Conservation (phyloP, 2,329 filamentous ascomycete species). For the Fusarium humuli region DNA sequence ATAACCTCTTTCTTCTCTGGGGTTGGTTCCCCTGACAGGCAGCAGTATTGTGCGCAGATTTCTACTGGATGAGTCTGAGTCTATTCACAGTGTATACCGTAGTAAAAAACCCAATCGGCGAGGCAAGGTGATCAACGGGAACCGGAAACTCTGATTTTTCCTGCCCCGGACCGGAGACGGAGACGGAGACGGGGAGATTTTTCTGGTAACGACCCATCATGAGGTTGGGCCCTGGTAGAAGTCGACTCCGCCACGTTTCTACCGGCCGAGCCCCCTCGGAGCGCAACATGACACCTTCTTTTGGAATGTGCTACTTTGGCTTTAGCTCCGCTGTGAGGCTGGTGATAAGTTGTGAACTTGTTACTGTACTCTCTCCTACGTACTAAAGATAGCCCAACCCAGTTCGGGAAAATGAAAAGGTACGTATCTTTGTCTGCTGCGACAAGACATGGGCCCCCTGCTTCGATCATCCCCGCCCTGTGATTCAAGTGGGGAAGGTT, state of each 20-base stretch:
- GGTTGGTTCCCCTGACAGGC: conserved; percentile 32
- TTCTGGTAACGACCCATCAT: background rate
- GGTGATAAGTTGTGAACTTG: conserved; percentile 7
- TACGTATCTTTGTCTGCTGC: background rate
- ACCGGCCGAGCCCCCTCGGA: conserved; percentile 29
- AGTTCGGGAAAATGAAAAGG: background rate
- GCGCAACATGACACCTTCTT: conserved; percentile 32
- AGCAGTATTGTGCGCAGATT: conserved; percentile 25
- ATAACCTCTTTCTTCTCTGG: conserved; percentile 32
- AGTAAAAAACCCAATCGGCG: conserved; percentile 14
- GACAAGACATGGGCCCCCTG: conserved; percentile 8
- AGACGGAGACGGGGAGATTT: conserved; percentile 24
- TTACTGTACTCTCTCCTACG: background rate
- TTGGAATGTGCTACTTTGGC: conserved; percentile 19
- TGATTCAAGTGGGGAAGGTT: conserved; percentile 25
- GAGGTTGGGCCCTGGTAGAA: background rate
- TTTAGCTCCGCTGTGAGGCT: conserved; percentile 18
- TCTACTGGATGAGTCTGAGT: conserved; percentile 11
- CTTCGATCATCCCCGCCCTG: conserved; percentile 34
- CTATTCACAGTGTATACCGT: conserved; percentile 3
- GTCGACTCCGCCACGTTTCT: conserved; percentile 43
- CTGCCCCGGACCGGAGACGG: background rate
- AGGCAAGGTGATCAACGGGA: background rate
- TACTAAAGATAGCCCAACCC: background rate
- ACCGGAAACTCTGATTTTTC: conserved; percentile 22